Percentiles rank a stretch among this genome's conserved stretches.
Conservation (phyloP, 2,329 filamentous ascomycete species). For the Leptographium wingfieldii region DNA sequence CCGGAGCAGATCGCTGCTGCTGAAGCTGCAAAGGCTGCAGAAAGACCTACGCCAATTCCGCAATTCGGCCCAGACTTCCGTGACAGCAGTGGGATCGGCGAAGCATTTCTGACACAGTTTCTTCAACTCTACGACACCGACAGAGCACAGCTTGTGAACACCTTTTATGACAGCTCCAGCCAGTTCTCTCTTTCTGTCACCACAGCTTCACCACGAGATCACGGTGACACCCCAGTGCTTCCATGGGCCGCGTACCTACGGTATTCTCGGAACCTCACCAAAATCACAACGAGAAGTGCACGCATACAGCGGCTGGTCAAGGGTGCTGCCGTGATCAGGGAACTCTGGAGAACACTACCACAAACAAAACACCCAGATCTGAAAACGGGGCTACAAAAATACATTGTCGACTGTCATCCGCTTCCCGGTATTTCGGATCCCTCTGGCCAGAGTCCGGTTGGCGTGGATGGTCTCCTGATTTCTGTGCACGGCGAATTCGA, state of each 20-base stretch:
- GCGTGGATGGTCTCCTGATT: conserved; percentile 67
- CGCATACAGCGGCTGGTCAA: conserved; percentile 51
- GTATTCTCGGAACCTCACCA: conserved; percentile 64
- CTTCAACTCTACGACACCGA: conserved; percentile 63
- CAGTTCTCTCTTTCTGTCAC: conserved; percentile 68
- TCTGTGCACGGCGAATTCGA: conserved; percentile 77
- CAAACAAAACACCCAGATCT: conserved; percentile 64
- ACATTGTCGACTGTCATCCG: conserved; percentile 71
- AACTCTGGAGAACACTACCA: conserved; percentile 59
- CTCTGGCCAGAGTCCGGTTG: conserved; percentile 45
- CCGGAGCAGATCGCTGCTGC: conserved; percentile 52
- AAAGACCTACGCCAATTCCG: conserved; percentile 39
- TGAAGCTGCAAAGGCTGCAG: conserved; percentile 34
- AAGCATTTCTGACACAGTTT: conserved; percentile 63
- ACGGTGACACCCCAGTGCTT: conserved; percentile 28
- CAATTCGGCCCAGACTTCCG: conserved; percentile 55
- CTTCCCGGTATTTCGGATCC: conserved; percentile 61
- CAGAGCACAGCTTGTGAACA: conserved; percentile 45
- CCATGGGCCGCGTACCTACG: conserved; percentile 67
- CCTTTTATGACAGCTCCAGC: conserved; percentile 65
- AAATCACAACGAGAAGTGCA: conserved; percentile 44
- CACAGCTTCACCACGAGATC: conserved; percentile 36
- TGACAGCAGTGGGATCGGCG: conserved; percentile 62
- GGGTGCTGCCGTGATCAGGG: conserved; percentile 51
- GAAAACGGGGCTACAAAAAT: conserved; percentile 52